Base-by-base conservation (phyloP, 2,329 filamentous ascomycete species). In the Trichophyton rubrum region DNA sequence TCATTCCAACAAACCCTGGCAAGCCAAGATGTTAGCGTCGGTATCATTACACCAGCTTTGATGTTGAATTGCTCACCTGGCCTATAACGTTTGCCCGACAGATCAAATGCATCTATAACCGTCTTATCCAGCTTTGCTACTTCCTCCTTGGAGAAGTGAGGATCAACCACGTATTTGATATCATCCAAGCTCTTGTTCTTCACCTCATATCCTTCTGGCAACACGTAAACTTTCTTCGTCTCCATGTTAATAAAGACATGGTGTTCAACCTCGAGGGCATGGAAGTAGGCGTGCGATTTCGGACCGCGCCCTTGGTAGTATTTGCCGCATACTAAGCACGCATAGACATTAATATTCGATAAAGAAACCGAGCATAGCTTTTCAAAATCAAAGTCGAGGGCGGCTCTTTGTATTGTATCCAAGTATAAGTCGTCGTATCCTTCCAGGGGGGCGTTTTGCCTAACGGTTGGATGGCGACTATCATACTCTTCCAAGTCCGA, bases 221-320 rank as follows among this genome's bases (percentile, higher is more conserved):
- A 71, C 7, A 78, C 68, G 63, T 77, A 79, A 1, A 77, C 72
- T 65, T 73, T 75, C 61, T 74, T 73, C 1, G 68, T 73, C 20
- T 90, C 86, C 84, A 99, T 93, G 75, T 97, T 97, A 80, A 99
- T 92, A 75, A 90, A 99, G 61, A 97, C 92, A 79, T 99, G 93
- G 75, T 99, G 93, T 64, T 87, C 89, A 67, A 95, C 87, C 69
- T 99, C 92, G 63, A 99, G 85, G 62, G 92, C 88, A 78, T 99
- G 93, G 73, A 96, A 96, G 76, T 99, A 99, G 68, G 93, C 93
- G 74, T 96, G 88, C 59, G 92, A 96, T 71, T 93, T 95, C 15
- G 88, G 88, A 0, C 93, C 93, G 67, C 93, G 84, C 59, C 93
- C 93, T 74, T 96, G 90, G 73, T 88, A 99, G 78, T 99, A 99